A percentile compares a stretch with the other conserved stretches of the same genome.
Evolutionary conservation across 192 early-diverging fungal species (phyloP).

Genomic region (Allomyces macrogynus): DNA sequence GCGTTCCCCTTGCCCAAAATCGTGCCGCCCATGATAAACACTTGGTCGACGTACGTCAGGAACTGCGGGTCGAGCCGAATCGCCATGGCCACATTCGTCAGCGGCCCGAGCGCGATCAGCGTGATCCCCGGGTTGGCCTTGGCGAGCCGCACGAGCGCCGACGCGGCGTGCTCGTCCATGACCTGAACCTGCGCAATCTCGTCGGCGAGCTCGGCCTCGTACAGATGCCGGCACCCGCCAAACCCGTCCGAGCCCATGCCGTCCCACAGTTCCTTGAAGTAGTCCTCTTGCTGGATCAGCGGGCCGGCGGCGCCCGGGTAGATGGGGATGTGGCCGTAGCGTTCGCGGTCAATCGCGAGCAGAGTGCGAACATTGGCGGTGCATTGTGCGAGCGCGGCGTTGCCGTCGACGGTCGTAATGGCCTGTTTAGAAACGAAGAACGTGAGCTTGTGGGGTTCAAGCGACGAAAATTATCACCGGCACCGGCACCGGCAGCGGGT

Average conservation of each 20-base stretch:
- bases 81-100: slow-evolving; percentile 29
- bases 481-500: no score
- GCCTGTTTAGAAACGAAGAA: slow-evolving; percentile 1
- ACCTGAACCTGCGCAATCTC: not conserved
- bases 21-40: slow-evolving; percentile 27
- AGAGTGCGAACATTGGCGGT: slow-evolving; percentile 9
- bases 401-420: slow-evolving; percentile 22
- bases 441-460: no score
- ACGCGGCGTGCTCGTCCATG: slow-evolving; percentile 12
- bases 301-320: slow-evolving; percentile 15
- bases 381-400: slow-evolving; percentile 11
- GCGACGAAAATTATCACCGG: no score
- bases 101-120: slow-evolving; percentile 20
- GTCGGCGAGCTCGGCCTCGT: not conserved
- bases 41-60: slow-evolving; percentile 15
- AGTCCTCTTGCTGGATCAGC: slow-evolving; percentile 10
- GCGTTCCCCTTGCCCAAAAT: slow-evolving; percentile 21
- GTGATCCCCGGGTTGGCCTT: slow-evolving; percentile 13
- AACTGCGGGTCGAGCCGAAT: slow-evolving; percentile 21
- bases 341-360: slow-evolving; percentile 3
- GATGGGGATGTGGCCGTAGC: slow-evolving; percentile 10
- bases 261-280: slow-evolving; percentile 10
- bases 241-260: slow-evolving; percentile 18
- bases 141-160: slow-evolving; percentile 13
- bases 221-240: slow-evolving; percentile 6